These are phyloP conservation scores for Suhomyces bribrorum DNA, from an alignment of 1,139 yeast species.

Conservation along the genomic window DNA sequence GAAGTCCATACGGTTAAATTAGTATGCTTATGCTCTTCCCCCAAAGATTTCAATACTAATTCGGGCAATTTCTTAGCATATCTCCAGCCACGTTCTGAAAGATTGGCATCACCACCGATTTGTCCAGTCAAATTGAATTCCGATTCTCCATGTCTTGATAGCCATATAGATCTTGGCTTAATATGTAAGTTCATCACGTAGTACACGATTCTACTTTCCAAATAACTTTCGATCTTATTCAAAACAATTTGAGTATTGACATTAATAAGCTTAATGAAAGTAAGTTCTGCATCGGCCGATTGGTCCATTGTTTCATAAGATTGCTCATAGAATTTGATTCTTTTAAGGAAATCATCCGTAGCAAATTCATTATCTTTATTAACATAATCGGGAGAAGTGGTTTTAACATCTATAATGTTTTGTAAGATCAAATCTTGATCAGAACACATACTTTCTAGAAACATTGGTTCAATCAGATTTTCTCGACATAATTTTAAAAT, in stretches of 20 bases:
- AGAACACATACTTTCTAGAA: conserved; percentile 89
- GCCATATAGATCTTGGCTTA: conserved; percentile 88
- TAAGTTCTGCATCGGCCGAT: conserved; percentile 58
- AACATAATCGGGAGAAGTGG: conserved; percentile 85
- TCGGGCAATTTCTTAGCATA: conserved; percentile 85
- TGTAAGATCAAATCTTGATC: conserved; percentile 75
- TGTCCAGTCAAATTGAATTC: conserved; percentile 90
- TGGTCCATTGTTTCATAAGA: conserved; percentile 73
- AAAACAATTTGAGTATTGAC: conserved; percentile 86
- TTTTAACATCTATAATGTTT: conserved; percentile 82
- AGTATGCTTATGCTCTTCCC: conserved; percentile 59
- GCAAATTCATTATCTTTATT: conserved; percentile 73
- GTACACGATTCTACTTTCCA: conserved; percentile 91
- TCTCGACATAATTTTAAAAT: conserved; percentile 64
- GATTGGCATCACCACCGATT: conserved; percentile 92
- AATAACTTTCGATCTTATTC: conserved; percentile 82
- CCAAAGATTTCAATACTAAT: conserved; percentile 71
- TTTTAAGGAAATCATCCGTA: conserved; percentile 64
- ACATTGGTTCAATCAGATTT: conserved; percentile 81
- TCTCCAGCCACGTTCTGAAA: conserved; percentile 81
- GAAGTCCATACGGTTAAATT: conserved; percentile 95
- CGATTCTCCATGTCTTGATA: conserved; percentile 95
- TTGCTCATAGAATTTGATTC: conserved; percentile 72
- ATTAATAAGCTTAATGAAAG: conserved; percentile 84
- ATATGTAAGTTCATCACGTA: conserved; percentile 94